These are phyloP conservation scores for Skeletonema potamos DNA, from an alignment of 108 stramenopile species.

Conservation along the genomic window DNA sequence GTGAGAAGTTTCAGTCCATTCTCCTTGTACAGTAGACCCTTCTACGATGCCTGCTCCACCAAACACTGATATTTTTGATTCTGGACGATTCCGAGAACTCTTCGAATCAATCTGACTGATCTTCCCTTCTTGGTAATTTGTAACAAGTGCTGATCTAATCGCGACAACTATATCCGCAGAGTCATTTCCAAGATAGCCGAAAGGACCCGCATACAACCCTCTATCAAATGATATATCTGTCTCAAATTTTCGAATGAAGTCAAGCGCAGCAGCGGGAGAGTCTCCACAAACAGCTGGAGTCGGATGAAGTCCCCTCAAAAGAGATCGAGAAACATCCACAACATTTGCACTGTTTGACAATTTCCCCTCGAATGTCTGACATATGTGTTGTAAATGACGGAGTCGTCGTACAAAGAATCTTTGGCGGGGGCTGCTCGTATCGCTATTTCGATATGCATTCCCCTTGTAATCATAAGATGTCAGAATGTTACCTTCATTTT, in stretches of 20 bases:
- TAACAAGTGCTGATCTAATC: conserved; percentile 69
- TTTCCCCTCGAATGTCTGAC: conserved; percentile 62
- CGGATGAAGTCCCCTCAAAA: conserved; percentile 72
- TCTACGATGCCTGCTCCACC: conserved; percentile 86
- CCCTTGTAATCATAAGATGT: conserved; percentile 24
- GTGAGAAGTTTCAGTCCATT: conserved; percentile 84
- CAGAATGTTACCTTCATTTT: conserved; percentile 1
- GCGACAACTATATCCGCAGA: conserved; percentile 76
- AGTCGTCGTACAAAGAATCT: conserved; percentile 75
- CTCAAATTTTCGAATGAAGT: conserved; percentile 73
- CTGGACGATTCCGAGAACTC: background rate
- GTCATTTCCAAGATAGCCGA: conserved; percentile 73
- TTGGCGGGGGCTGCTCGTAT: conserved; percentile 2
- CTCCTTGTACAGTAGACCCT: conserved; percentile 78
- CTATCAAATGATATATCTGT: conserved; percentile 60
- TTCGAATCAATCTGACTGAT: background rate
- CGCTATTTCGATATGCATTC: conserved; percentile 1
- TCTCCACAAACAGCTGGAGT: conserved; percentile 86
- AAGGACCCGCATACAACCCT: conserved; percentile 83
- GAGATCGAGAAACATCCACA: conserved; percentile 48
- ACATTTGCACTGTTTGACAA: conserved; percentile 44
- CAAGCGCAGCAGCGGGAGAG: conserved; percentile 46
- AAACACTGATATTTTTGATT: conserved; percentile 59
- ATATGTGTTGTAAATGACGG: conserved; percentile 82
- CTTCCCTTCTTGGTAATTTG: conserved; percentile 11